Percentiles rank a stretch among this genome's conserved stretches.
Evolutionary conservation across 1,139 yeast species (phyloP).

Genomic region (Blastobotrys elegans): DNA sequence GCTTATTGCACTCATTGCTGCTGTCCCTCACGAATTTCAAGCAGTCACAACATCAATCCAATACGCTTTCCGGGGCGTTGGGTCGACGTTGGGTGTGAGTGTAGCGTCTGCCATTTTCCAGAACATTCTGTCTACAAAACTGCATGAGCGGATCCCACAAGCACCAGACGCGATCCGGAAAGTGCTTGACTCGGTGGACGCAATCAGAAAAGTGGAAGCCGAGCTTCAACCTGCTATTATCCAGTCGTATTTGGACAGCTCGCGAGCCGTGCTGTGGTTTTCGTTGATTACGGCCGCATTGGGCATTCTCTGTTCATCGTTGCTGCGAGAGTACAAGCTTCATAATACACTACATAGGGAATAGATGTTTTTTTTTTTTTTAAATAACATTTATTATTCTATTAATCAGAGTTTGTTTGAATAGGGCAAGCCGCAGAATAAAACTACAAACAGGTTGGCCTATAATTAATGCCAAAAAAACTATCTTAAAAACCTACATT

Average conservation of each 20-base stretch:
- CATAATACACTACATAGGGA: slow-evolving; percentile 29
- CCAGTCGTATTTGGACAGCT: slow-evolving; percentile 46
- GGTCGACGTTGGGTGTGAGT: slow-evolving; percentile 68
- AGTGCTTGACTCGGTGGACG: slow-evolving; percentile 56
- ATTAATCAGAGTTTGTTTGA: too few relatives aligned
- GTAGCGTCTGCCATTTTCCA: slow-evolving; percentile 63
- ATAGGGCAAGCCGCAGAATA: too few relatives aligned
- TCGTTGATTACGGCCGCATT: slow-evolving; percentile 42
- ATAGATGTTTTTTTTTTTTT: too few relatives aligned
- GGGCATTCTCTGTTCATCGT: slow-evolving; percentile 27
- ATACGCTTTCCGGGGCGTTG: slow-evolving; percentile 69
- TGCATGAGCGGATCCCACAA: slow-evolving; percentile 37
- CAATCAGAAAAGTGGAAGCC: slow-evolving; percentile 48
- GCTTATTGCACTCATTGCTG: slow-evolving; percentile 60
- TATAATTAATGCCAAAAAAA: too few relatives aligned
- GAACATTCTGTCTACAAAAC: slow-evolving; percentile 34
- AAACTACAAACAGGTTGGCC: too few relatives aligned
- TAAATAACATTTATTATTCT: too few relatives aligned
- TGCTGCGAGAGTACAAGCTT: slow-evolving; percentile 40
- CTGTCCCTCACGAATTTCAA: slow-evolving; percentile 55
- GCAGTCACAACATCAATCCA: slow-evolving; percentile 74
- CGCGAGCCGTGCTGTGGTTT: slow-evolving; percentile 50
- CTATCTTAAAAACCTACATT: too few relatives aligned
- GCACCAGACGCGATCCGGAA: slow-evolving; percentile 40
- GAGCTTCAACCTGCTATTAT: slow-evolving; percentile 44